phyloP scores from a whole-genome alignment of 192 early-diverging fungal species.

The Polychytrium aggregatum region DNA sequence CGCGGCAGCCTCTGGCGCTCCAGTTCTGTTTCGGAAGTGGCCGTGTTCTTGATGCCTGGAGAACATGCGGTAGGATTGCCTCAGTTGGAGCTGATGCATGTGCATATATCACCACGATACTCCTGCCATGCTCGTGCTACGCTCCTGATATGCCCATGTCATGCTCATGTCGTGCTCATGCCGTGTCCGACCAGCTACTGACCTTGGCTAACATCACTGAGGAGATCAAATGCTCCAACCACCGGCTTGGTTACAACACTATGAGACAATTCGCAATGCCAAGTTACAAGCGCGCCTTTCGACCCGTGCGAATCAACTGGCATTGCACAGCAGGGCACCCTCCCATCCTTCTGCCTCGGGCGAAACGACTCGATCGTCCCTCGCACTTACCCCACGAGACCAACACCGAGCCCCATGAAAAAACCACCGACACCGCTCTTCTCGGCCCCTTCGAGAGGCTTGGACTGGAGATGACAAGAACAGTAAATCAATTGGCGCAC shows the following conservation, averaged over 20 bases:
- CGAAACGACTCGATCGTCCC: background rate
- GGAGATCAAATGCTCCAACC: slow-evolving; percentile 90
- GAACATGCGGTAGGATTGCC: background rate
- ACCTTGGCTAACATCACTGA: slow-evolving; percentile 85
- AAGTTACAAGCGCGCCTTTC: background rate
- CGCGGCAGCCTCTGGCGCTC: slow-evolving; percentile 79
- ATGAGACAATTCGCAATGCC: background rate
- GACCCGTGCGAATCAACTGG: too few relatives aligned
- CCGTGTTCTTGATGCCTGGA: slow-evolving; percentile 80
- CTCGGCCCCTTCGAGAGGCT: slow-evolving; percentile 79
- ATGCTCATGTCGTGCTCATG: too few relatives aligned
- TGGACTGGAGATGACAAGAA: slow-evolving; percentile 13
- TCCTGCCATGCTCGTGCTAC: too few relatives aligned
- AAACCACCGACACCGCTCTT: slow-evolving; percentile 87
- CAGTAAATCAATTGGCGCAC: background rate
- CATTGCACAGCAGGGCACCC: too few relatives aligned
- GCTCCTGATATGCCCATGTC: too few relatives aligned
- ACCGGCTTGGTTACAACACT: slow-evolving; percentile 88
- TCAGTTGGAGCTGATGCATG: too few relatives aligned
- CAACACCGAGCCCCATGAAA: slow-evolving; percentile 90
- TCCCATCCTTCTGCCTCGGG: too few relatives aligned
- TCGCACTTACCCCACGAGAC: slow-evolving; percentile 66
- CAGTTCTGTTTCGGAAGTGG: slow-evolving; percentile 74
- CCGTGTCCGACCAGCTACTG: too few relatives aligned
- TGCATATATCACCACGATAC: too few relatives aligned